These are phyloP conservation scores for Apiotrichum montevideense DNA, from an alignment of 1,284 basidiomycete genomes.

Conservation along the genomic window DNA sequence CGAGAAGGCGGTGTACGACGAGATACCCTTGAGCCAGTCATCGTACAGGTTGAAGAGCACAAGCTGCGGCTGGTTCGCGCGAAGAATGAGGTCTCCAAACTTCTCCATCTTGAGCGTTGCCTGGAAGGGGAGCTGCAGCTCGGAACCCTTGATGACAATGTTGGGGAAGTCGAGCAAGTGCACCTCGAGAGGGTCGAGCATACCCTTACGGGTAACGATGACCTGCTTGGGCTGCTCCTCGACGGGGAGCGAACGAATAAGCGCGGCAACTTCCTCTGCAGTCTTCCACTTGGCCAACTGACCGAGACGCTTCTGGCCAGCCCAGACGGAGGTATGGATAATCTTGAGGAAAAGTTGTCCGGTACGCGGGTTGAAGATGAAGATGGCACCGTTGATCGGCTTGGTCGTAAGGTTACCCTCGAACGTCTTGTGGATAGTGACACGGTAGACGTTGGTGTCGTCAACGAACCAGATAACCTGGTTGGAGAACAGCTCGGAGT, in stretches of 20 bases:
- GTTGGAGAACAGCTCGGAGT: conserved; percentile 97
- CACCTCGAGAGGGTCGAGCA: conserved; percentile 97
- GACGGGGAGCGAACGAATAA: conserved; percentile 93
- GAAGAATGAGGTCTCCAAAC: conserved; percentile 91
- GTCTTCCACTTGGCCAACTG: conserved; percentile 98
- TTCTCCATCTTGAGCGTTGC: conserved; percentile 99
- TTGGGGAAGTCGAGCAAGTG: conserved; percentile 99
- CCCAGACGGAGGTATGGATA: conserved; percentile 99
- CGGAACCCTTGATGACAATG: conserved; percentile 99
- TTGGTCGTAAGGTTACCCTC: conserved; percentile 99
- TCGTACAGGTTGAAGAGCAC: conserved; percentile 98
- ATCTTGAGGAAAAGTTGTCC: conserved; percentile 98
- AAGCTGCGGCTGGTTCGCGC: conserved; percentile 36
- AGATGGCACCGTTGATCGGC: conserved; percentile 98
- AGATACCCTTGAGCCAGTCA: conserved; percentile 98
- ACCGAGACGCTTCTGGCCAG: conserved; percentile 98
- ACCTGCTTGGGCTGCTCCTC: conserved; percentile 99
- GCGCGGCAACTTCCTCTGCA: conserved; percentile 97
- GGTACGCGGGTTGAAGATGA: conserved; percentile 98
- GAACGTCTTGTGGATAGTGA: conserved; percentile 99
- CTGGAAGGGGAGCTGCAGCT: conserved; percentile 97
- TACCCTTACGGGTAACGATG: conserved; percentile 98
- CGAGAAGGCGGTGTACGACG: conserved; percentile 98
- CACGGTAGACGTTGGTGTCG: conserved; percentile 98
- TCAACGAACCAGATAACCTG: conserved; percentile 99